These are phyloP conservation scores for Sarcomyxa edulis DNA, from an alignment of 768 basidiomycete genomes.

Conservation along the genomic window DNA sequence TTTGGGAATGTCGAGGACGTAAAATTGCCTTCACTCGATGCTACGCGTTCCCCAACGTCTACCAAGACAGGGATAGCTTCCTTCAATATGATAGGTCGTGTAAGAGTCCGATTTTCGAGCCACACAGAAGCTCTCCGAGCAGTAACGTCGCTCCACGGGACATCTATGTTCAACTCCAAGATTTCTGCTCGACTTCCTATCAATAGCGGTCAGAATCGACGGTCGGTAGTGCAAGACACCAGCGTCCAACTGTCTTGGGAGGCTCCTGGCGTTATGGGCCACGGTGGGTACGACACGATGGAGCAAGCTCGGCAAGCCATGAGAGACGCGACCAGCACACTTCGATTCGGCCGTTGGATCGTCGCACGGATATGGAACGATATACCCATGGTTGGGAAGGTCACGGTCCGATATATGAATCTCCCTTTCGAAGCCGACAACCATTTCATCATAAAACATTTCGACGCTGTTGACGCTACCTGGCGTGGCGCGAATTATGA, in stretches of 20 bases:
- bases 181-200: conserved; percentile 44
- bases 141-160: conserved; percentile 43
- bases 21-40: conserved; percentile 15
- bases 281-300: conserved; percentile 53
- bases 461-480: no score
- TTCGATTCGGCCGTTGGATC: conserved; percentile 34
- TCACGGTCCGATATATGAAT: conserved; percentile 56
- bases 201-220: conserved; percentile 27
- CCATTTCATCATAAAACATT: no score
- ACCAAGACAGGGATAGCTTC: no score
- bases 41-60: conserved; percentile 18
- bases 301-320: conserved; percentile 49
- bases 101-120: conserved; percentile 44
- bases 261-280: conserved; percentile 50
- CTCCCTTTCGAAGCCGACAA: conserved; percentile 36
- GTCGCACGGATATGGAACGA: conserved; percentile 49
- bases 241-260: conserved; percentile 57
- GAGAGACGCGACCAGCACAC: conserved; percentile 27
- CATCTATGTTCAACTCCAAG: conserved; percentile 26
- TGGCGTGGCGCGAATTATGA: conserved; percentile 36
- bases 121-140: conserved; percentile 50
- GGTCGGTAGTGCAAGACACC: conserved; percentile 43
- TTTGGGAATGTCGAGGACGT: conserved; percentile 46
- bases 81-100: no score
- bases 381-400: conserved; percentile 49